Evolutionary conservation across 352 stramenopile genomes (phyloP), one percentile per base, ranked within the genome.

Genomic region (Pythium monospermum): DNA sequence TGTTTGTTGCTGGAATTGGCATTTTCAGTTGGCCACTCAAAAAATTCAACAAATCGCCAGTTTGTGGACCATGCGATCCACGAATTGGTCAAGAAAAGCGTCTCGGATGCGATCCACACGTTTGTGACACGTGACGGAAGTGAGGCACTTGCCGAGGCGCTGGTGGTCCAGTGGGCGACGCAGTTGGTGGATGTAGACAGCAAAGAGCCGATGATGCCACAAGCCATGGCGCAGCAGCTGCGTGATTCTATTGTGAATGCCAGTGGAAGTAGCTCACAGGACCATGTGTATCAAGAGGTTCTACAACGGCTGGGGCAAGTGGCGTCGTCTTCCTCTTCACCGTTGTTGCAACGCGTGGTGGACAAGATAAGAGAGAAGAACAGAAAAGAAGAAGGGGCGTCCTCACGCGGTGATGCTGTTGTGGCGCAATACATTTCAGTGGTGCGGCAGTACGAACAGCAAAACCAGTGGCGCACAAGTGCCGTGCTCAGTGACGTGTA

Each of bases 401-500:
- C 57, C 13, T 55, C 57, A 16, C 23, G 51, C 1, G 49, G 38
- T 22, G n/a, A 25, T 8, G 48, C 48, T 6, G 57, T 66, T 31
- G 36, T 59, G 18, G 35, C 50, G 26, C 59, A 66, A 30, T 66
- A 47, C 47, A 56, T 53, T 21, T 35, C 41, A 28, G 48, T 66
- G 21, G 41, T 61, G n/a, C 19, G 42, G 3, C 52, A 58, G 23
- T 61, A 66, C 37, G 59, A 66, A 55, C 39, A 57, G 41, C 59
- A 61, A 33, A 33, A 55, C 11, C 54, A 58, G 12, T 66, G 51
- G 48, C 58, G 39, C 25, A 61, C 63, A 28, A 71, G 70, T 49
- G 76, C 73, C n/a, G 22, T 86, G 2, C 30, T 87, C 12, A 73
- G 63, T 31, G 43, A 73, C 38, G 39, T 76, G 13, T 35, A n/a